These are phyloP conservation scores for Venturia carpophila DNA, from an alignment of 2,329 filamentous ascomycete species.

Conservation along the genomic window DNA sequence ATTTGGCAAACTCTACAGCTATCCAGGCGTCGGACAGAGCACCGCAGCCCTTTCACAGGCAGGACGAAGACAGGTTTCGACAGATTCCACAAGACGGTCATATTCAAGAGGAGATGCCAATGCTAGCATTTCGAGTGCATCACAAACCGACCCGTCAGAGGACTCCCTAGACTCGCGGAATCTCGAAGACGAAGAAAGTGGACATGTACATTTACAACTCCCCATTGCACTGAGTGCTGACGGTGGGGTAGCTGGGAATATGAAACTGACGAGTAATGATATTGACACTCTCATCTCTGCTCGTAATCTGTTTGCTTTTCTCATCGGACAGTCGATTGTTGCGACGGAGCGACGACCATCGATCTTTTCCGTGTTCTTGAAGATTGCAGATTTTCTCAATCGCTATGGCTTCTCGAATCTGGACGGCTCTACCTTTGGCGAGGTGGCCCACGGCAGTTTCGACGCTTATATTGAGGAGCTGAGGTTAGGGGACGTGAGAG, in stretches of 20 bases:
- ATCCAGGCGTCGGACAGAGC: constrained; percentile 7
- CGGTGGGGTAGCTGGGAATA: constrained; percentile 22
- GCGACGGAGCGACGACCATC: constrained; percentile 48
- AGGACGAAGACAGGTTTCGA: constrained; percentile 2
- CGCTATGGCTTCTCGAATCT: constrained; percentile 54
- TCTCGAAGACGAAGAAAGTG: constrained; percentile 41
- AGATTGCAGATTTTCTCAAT: constrained; percentile 49
- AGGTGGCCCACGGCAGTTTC: constrained; percentile 57
- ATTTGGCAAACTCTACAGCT: constrained; percentile 33
- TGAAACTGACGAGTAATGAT: constrained; percentile 39
- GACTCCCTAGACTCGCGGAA: constrained; percentile 42
- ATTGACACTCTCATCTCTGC: constrained; percentile 50
- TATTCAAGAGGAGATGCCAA: constrained; percentile 26
- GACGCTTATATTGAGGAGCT: constrained; percentile 70
- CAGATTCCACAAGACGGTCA: constrained; percentile 20
- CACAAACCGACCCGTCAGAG: constrained; percentile 35
- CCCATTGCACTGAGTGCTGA: constrained; percentile 46
- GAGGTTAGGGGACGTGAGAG: constrained; percentile 67
- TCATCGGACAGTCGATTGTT: constrained; percentile 54
- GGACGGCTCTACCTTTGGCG: constrained; percentile 56
- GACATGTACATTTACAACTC: constrained; percentile 48
- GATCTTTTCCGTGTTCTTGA: constrained; percentile 54
- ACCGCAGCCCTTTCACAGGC: constrained; percentile 12
- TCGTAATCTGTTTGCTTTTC: constrained; percentile 57
- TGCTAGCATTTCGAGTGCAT: constrained; percentile 27